Conservation (phyloP, 2,329 filamentous ascomycete species). For the Emericellopsis atlantica region DNA sequence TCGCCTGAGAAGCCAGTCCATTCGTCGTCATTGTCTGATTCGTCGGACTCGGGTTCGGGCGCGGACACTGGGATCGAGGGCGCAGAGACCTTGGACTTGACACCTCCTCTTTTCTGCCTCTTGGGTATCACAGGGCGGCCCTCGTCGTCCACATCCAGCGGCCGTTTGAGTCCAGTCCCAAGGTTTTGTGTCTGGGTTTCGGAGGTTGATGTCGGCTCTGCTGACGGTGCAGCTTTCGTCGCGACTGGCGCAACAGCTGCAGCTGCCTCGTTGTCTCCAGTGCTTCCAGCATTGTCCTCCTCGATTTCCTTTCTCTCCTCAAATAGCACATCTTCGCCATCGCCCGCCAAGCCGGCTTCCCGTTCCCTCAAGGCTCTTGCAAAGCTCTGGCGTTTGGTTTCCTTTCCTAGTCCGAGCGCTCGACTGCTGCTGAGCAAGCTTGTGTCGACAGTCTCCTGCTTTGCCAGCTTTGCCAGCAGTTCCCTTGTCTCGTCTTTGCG, state of each 20-base stretch:
- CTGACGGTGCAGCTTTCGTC: not conserved
- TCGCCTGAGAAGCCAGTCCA: conserved; percentile 47
- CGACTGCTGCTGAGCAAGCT: conserved; percentile 68
- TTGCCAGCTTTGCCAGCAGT: conserved; percentile 71
- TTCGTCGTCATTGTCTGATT: conserved; percentile 26
- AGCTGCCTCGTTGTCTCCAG: not conserved
- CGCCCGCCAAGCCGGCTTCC: conserved; percentile 34
- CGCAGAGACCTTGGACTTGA: conserved; percentile 40
- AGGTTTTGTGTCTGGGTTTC: conserved; percentile 12
- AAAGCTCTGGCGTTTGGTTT: conserved; percentile 59
- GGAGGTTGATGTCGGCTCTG: not conserved
- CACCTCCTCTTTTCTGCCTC: conserved; percentile 57
- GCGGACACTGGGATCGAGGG: conserved; percentile 21
- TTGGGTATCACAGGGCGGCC: conserved; percentile 76
- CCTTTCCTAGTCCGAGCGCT: conserved; percentile 58
- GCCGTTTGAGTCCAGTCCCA: conserved; percentile 78
- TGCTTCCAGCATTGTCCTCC: conserved; percentile 6
- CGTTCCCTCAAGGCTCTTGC: conserved; percentile 51
- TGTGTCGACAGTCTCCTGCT: conserved; percentile 63
- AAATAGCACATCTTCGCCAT: not conserved
- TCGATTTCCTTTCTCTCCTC: not conserved
- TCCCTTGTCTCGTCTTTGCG: conserved; percentile 85
- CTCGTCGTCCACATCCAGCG: conserved; percentile 66
- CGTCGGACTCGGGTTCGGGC: conserved; percentile 19
- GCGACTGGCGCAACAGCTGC: not conserved